Conservation (phyloP, 176 grass and related monocot genomes). For the Themeda triandra region DNA sequence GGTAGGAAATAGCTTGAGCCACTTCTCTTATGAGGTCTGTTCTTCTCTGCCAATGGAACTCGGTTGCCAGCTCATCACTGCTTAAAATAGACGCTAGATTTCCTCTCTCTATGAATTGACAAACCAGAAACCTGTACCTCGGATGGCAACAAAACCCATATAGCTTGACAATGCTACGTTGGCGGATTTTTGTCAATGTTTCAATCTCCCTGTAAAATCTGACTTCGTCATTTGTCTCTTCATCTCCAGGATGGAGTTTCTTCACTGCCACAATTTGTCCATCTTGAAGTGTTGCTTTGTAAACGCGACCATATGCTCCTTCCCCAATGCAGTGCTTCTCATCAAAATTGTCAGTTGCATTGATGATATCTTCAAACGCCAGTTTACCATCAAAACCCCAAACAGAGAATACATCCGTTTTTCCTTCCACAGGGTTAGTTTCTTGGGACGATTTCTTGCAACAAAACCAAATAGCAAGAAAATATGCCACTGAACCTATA, state of each 20-base stretch:
- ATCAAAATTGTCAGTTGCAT: neutral
- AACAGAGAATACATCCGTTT: neutral
- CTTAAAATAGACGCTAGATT: conserved; percentile 4
- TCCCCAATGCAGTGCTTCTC: neutral
- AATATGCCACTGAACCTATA: neutral
- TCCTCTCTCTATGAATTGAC: conserved; percentile 21
- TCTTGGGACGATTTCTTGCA: neutral
- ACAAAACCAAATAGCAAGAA: neutral
- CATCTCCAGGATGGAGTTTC: neutral
- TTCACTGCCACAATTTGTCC: neutral
- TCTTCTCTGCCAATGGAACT: conserved; percentile 19
- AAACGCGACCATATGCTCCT: neutral
- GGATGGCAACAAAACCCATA: conserved; percentile 28
- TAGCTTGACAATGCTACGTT: neutral
- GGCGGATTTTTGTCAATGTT: neutral
- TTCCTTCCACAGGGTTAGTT: too few relatives aligned
- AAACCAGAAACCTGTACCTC: conserved; percentile 16
- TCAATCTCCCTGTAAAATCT: neutral
- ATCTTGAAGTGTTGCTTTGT: neutral
- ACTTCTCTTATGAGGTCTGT: conserved; percentile 10
- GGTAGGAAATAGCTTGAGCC: conserved; percentile 19
- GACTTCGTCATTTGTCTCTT: neutral
- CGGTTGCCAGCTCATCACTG: neutral
- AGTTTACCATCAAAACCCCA: neutral
- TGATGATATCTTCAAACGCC: neutral